Percentiles rank a stretch among this genome's conserved stretches.
These are phyloP conservation scores for Colletotrichum tropicicola DNA, from an alignment of 2,329 filamentous ascomycete species.

Conservation along the genomic window DNA sequence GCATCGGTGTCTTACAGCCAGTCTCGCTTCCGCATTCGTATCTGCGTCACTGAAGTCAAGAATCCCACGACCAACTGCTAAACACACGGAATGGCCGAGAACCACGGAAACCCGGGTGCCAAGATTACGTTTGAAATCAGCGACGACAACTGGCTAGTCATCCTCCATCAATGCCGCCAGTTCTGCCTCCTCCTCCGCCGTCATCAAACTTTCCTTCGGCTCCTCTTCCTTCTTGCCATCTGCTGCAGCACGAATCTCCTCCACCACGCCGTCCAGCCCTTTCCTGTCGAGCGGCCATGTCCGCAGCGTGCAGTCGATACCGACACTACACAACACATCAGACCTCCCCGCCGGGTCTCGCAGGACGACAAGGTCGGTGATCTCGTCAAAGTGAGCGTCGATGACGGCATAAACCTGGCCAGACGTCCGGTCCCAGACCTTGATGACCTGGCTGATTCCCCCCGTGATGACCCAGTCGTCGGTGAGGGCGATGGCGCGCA, in stretches of 20 bases:
- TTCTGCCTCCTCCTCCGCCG: constrained; percentile 91
- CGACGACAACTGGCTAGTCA: constrained; percentile 60
- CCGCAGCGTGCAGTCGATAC: constrained; percentile 89
- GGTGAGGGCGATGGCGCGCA: constrained; percentile 80
- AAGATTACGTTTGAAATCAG: not conserved
- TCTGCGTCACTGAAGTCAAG: too few relatives aligned
- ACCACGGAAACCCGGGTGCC: not conserved
- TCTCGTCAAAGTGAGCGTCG: constrained; percentile 90
- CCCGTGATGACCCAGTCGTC: constrained; percentile 86
- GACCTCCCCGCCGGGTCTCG: constrained; percentile 43
- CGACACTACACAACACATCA: constrained; percentile 76
- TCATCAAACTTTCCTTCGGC: constrained; percentile 67
- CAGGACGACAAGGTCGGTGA: constrained; percentile 80
- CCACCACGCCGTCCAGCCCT: constrained; percentile 58
- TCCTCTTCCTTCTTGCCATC: constrained; percentile 53
- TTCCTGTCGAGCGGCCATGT: constrained; percentile 79
- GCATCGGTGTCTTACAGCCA: not conserved
- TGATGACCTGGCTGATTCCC: constrained; percentile 89
- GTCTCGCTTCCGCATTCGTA: too few relatives aligned
- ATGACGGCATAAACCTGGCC: constrained; percentile 79
- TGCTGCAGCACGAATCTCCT: constrained; percentile 53
- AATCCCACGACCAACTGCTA: too few relatives aligned
- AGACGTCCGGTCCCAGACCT: constrained; percentile 83
- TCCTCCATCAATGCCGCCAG: constrained; percentile 91
- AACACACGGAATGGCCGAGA: not conserved